Conservation (phyloP, 805 yeast genomes). For the Tetrapisispora iriomotensis region DNA sequence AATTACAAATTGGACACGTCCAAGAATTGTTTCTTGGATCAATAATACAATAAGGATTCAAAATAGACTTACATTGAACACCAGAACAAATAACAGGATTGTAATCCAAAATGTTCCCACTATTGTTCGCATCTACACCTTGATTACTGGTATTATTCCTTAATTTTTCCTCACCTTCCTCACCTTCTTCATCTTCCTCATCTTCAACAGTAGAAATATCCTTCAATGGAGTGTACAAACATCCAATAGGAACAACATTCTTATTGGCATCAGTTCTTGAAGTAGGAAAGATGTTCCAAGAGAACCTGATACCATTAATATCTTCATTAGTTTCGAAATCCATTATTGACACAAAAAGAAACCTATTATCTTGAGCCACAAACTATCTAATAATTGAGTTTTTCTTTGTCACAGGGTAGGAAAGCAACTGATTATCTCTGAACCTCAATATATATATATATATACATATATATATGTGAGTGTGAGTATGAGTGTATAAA, state of each 20-base stretch:
- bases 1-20: constrained; percentile 73
- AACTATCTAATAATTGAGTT: too few relatives aligned
- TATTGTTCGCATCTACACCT: neutral
- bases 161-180: constrained; percentile 39
- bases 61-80: constrained; percentile 65
- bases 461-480: too few relatives aligned
- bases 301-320: constrained; percentile 55
- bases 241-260: constrained; percentile 86
- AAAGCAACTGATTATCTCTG: too few relatives aligned
- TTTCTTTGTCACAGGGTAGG: too few relatives aligned
- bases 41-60: constrained; percentile 77
- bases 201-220: constrained; percentile 31
- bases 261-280: constrained; percentile 81
- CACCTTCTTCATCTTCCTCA: neutral
- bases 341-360: constrained; percentile 14
- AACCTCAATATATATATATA: too few relatives aligned
- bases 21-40: constrained; percentile 67
- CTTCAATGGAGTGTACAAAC: constrained; percentile 86
- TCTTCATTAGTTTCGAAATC: constrained; percentile 54
- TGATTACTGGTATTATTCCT: constrained; percentile 25
- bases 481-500: too few relatives aligned
- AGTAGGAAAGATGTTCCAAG: constrained; percentile 80
- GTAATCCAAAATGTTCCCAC: constrained; percentile 58
- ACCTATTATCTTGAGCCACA: too few relatives aligned
- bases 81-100: constrained; percentile 77